phyloP scores from a whole-genome alignment of 345 rosid genomes.

The Salix dunnii region DNA sequence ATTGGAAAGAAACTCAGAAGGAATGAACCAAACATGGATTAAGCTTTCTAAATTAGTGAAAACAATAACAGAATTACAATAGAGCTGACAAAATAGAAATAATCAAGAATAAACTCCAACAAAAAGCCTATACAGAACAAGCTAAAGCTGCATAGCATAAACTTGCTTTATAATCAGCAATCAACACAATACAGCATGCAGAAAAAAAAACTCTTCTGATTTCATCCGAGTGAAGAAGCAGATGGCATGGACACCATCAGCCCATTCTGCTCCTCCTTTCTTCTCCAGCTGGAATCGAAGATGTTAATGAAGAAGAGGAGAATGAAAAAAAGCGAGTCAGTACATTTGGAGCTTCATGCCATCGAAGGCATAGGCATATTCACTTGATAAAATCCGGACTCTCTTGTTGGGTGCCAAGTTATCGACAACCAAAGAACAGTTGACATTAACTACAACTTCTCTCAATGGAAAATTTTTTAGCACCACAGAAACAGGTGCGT shows the following conservation, averaged over 20 bases:
- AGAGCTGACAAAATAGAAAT: neutral
- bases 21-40: neutral
- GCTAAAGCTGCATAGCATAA: neutral
- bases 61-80: neutral
- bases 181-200: neutral
- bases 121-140: neutral
- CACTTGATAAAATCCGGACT: conserved; percentile 29
- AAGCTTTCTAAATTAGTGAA: conserved; percentile 4
- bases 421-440: conserved; percentile 46
- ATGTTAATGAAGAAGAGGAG: neutral
- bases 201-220: neutral
- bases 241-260: neutral
- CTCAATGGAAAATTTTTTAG: conserved; percentile 25
- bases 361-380: conserved; percentile 15
- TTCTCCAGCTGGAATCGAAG: neutral
- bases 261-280: neutral
- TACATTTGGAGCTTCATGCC: conserved; percentile 6
- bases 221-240: neutral
- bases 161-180: neutral
- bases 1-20: neutral
- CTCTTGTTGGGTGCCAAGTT: conserved; percentile 32
- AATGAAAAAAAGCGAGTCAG: neutral
- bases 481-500: conserved; percentile 36
- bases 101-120: neutral
- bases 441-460: conserved; percentile 28